phyloP scores from a whole-genome alignment of 345 rosid genomes.

The Anastatica hierochuntica region DNA sequence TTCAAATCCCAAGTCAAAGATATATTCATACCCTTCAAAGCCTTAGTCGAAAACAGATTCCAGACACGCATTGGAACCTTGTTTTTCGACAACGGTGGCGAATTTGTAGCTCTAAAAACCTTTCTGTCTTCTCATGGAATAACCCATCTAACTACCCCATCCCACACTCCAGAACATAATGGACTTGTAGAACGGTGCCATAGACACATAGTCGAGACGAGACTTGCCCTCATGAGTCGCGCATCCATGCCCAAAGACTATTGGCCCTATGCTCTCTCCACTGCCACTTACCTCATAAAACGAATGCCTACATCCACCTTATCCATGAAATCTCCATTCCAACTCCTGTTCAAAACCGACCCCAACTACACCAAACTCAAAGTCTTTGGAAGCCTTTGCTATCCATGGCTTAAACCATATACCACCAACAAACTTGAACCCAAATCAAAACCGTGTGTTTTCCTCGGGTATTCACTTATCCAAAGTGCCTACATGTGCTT shows the following conservation, averaged over 20 bases:
- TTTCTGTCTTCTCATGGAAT: too few species aligned
- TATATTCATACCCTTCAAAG: too few species aligned
- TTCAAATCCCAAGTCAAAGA: too few species aligned
- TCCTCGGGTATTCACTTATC: not conserved
- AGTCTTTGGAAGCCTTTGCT: not conserved
- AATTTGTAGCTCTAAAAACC: too few species aligned
- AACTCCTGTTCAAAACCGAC: not conserved
- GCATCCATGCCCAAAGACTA: too few species aligned
- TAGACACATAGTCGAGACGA: not conserved
- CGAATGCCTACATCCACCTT: not conserved
- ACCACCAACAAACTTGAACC: too few species aligned
- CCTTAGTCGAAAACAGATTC: too few species aligned
- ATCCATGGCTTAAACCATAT: not conserved
- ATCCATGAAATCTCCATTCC: not conserved
- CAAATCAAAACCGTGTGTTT: not conserved
- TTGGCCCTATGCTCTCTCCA: not conserved
- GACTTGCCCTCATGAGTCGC: too few species aligned
- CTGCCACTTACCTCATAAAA: not conserved
- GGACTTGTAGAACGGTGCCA: not conserved
- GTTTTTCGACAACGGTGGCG: too few species aligned
- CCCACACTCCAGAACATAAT: not conserved
- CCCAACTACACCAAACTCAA: not conserved
- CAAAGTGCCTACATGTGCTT: not conserved
- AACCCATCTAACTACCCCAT: not conserved
- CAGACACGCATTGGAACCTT: too few species aligned